phyloP scores from a whole-genome alignment of 2,329 filamentous ascomycete species.

The Pezicula radicicola region DNA sequence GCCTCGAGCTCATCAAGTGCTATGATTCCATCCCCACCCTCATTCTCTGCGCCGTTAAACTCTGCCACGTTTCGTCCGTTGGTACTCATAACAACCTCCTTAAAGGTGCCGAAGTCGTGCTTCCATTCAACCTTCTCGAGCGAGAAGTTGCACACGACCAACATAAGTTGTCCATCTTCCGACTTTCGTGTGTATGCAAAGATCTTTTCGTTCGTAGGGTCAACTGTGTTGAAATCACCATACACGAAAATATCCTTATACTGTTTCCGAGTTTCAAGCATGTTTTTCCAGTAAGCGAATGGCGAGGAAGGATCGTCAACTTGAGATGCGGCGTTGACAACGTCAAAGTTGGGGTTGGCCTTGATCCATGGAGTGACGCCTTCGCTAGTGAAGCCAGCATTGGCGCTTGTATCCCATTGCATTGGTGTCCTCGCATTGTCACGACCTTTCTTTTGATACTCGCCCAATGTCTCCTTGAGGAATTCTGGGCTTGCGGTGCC shows the following conservation, averaged over 20 bases:
- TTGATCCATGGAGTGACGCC: slow-evolving; percentile 64
- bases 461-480: slow-evolving; percentile 35
- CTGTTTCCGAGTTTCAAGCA: slow-evolving; percentile 58
- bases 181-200: slow-evolving; percentile 46
- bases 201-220: slow-evolving; percentile 47
- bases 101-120: not conserved
- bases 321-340: slow-evolving; percentile 60
- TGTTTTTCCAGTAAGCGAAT: slow-evolving; percentile 58
- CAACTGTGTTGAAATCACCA: slow-evolving; percentile 56
- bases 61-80: not conserved
- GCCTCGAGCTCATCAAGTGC: not conserved
- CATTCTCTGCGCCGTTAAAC: not conserved
- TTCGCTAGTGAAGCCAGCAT: slow-evolving; percentile 63
- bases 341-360: slow-evolving; percentile 58
- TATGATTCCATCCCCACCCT: not conserved
- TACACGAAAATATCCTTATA: slow-evolving; percentile 65
- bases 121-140: not conserved
- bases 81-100: not conserved
- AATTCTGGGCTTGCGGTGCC: slow-evolving; percentile 34
- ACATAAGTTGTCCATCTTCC: slow-evolving; percentile 1
- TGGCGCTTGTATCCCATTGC: slow-evolving; percentile 60
- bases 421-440: slow-evolving; percentile 72
- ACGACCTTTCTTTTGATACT: slow-evolving; percentile 55
- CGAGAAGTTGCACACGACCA: slow-evolving; percentile 1
- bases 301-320: slow-evolving; percentile 45